phyloP scores from a whole-genome alignment of 2,329 filamentous ascomycete genomes.

The Samsoniella hepiali region DNA sequence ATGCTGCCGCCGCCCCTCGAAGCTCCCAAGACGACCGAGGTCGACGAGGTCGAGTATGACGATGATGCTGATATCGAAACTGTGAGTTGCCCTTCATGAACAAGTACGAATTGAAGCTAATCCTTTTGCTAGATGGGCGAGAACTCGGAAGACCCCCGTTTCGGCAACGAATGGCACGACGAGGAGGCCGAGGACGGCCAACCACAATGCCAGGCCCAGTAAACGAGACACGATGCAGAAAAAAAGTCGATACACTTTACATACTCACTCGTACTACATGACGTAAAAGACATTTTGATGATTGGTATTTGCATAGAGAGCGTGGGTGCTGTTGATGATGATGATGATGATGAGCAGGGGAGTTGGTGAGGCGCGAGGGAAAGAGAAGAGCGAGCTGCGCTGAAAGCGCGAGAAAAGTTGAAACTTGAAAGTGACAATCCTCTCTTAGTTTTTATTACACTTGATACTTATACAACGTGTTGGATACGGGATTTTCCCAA shows the following conservation, averaged over 20 bases:
- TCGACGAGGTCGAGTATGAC: slow-evolving; percentile 87
- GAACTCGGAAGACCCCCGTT: slow-evolving; percentile 64
- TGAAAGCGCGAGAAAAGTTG: not conserved
- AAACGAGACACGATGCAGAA: slow-evolving; percentile 30
- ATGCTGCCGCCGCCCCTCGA: slow-evolving; percentile 66
- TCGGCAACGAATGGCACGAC: slow-evolving; percentile 65
- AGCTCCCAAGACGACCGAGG: slow-evolving; percentile 65
- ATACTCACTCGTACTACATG: slow-evolving; percentile 1
- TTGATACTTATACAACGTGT: not conserved
- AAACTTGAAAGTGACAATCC: not conserved
- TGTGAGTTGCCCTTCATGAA: slow-evolving; percentile 40
- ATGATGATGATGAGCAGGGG: not conserved
- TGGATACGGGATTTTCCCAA: not conserved
- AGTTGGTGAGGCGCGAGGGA: not conserved
- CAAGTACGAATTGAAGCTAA: not conserved
- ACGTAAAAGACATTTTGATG: not conserved
- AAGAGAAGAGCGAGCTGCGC: not conserved
- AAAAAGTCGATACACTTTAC: slow-evolving; percentile 3
- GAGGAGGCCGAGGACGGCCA: slow-evolving; percentile 65
- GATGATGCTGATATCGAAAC: slow-evolving; percentile 80
- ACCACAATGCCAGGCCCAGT: slow-evolving; percentile 73
- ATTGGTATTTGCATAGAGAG: slow-evolving; percentile 7
- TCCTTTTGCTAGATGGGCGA: slow-evolving; percentile 59
- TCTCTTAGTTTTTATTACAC: slow-evolving; percentile 4
- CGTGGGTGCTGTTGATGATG: not conserved